These are phyloP conservation scores for Pythium utonaiense DNA, from an alignment of 352 stramenopile species.

Conservation along the genomic window DNA sequence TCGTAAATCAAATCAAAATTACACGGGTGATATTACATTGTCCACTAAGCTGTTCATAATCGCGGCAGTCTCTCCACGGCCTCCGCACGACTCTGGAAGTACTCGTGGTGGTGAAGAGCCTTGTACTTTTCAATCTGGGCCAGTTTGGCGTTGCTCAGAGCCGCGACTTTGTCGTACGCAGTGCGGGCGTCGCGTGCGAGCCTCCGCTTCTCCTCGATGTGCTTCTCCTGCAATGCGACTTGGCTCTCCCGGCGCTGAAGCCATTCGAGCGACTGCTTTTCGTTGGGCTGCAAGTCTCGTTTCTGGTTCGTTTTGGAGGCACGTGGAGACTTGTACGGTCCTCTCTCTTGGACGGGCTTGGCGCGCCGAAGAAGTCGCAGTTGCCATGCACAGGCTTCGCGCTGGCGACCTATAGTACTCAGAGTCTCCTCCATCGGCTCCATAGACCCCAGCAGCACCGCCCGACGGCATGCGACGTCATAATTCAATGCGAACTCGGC, in stretches of 20 bases:
- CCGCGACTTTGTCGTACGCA: slow-evolving; percentile 43
- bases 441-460: slow-evolving; percentile 12
- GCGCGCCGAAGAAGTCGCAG: slow-evolving; percentile 44
- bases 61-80: background rate
- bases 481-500: slow-evolving; percentile 16
- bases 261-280: slow-evolving; percentile 37
- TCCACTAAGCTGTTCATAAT: background rate
- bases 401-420: background rate
- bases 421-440: background rate
- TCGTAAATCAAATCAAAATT: background rate
- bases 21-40: too few relatives aligned
- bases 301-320: background rate
- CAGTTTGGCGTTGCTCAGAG: slow-evolving; percentile 47
- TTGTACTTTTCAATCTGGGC: slow-evolving; percentile 53
- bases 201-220: slow-evolving; percentile 18
- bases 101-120: slow-evolving; percentile 33
- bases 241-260: slow-evolving; percentile 28
- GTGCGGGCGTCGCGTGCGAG: slow-evolving; percentile 35
- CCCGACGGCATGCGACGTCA: slow-evolving; percentile 8
- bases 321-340: background rate
- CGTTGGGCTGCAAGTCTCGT: slow-evolving; percentile 18
- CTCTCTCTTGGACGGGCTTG: background rate
- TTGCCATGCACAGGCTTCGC: slow-evolving; percentile 35
- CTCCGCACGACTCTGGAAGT: slow-evolving; percentile 42
- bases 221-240: slow-evolving; percentile 6